phyloP scores from a whole-genome alignment of 2,329 filamentous ascomycete genomes.

The Aspergillus sp. region DNA sequence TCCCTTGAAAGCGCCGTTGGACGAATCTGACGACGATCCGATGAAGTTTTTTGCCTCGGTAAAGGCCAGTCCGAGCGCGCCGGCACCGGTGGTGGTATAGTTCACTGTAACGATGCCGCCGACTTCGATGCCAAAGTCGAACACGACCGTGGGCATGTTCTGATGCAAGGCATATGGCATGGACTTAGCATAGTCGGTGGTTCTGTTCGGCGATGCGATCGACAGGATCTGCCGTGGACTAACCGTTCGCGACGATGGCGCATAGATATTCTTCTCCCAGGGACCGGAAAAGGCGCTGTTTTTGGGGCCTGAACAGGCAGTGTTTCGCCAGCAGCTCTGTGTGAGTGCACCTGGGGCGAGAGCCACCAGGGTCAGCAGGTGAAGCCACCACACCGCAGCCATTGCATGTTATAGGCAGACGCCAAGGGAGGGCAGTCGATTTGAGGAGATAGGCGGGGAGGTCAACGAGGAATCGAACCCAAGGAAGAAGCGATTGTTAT shows the following conservation, averaged over 20 bases:
- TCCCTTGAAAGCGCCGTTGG: constrained; percentile 43
- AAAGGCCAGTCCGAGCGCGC: constrained; percentile 47
- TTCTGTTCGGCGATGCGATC: constrained; percentile 25
- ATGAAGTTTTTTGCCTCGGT: constrained; percentile 50
- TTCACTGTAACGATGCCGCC: constrained; percentile 55
- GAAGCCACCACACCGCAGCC: constrained; percentile 10
- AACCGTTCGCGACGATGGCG: constrained; percentile 52
- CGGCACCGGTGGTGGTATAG: constrained; percentile 43
- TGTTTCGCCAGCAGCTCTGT: constrained; percentile 54
- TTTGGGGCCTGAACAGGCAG: constrained; percentile 50
- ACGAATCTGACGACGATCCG: constrained; percentile 48
- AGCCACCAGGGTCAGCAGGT: constrained; percentile 13
- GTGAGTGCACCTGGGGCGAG: constrained; percentile 15
- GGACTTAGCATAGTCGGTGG: constrained; percentile 27
- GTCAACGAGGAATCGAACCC: background rate
- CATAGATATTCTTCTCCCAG: constrained; percentile 59
- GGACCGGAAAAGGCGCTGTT: constrained; percentile 53
- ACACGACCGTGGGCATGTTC: constrained; percentile 54
- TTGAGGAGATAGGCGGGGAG: background rate
- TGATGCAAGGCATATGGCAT: constrained; percentile 31
- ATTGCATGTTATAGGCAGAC: constrained; percentile 6
- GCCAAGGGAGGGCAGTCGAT: background rate
- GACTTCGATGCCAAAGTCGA: constrained; percentile 60
- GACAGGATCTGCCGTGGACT: constrained; percentile 45
- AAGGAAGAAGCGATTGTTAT: background rate